Evolutionary conservation across 345 rosid genomes (phyloP), one percentile per base, ranked within the genome.

Genomic region (Hibiscus tridactylites): DNA sequence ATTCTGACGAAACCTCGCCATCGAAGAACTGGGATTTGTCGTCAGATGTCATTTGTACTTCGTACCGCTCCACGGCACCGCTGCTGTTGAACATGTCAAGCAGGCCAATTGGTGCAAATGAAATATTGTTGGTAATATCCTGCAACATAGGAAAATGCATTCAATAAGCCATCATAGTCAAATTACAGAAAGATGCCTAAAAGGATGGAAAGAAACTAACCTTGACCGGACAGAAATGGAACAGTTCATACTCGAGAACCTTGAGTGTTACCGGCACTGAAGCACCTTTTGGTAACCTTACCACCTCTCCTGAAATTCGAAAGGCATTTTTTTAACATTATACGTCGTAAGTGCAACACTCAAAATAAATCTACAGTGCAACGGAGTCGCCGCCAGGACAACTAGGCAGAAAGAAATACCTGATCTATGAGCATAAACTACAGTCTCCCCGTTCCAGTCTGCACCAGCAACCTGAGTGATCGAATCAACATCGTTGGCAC

Each of bases 101-200:
- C 63, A 95, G 85, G 63, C 99, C 98, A 3, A 95, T 88, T 0
- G 98, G 90, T 60, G 97, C 98, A 66, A 95, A 90, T 0, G 89
- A 86, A 67, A 90, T 84, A 83, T 59, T 79, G 37, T 78, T 62
- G 50, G 90, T 29, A 74, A 90, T 75, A 65, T 86, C 96, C 99
- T 92, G 87, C 78, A 71, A 0, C 24, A 72, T 54, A 29, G 19
- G 0, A 28, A 63, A 29, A 16, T 33, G 50, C 63, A 17, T 49
- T 78, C 42, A 76, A 68, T 77, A 26, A 67, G 39, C 70, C 7
- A 33, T 49, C 13, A 28, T 2, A 3, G 35, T 53, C 29, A 9
- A 24, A 63, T 39, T n/a, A 52, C 12, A 29, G 0, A 47, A 9
- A 11, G 24, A 17, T 49, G 26, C 54, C 28, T 28, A 28, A 52